These are phyloP conservation scores for Cystobasidium onofrii DNA, from an alignment of 768 basidiomycete species.

Conservation along the genomic window DNA sequence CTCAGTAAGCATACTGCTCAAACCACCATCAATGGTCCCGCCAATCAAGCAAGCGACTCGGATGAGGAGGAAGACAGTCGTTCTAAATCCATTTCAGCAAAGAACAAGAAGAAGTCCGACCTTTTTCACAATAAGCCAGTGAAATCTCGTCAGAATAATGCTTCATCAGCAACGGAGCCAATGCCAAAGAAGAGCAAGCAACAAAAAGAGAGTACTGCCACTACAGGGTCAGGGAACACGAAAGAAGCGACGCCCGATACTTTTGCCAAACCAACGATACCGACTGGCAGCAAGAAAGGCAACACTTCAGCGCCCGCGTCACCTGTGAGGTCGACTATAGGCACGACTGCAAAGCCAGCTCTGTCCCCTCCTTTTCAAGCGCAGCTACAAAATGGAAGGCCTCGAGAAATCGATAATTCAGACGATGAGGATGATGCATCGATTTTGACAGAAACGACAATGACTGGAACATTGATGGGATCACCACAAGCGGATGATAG, in stretches of 20 bases:
- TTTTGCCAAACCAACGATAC: not conserved
- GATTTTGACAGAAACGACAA: conserved; percentile 2
- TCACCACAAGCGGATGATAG: not conserved
- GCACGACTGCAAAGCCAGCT: not conserved
- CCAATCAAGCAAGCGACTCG: not conserved
- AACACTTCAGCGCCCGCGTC: not conserved
- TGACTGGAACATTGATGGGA: not conserved
- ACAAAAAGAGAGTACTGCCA: not conserved
- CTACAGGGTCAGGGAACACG: not conserved
- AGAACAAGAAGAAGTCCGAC: not conserved
- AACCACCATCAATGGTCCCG: too few relatives aligned
- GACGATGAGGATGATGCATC: conserved; percentile 6
- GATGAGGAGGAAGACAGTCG: conserved; percentile 27
- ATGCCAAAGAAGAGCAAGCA: not conserved
- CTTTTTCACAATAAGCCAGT: conserved; percentile 5
- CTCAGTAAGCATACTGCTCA: not conserved
- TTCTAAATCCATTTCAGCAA: not conserved
- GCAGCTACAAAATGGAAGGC: not conserved
- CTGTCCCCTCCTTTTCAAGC: too few relatives aligned
- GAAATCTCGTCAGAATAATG: not conserved
- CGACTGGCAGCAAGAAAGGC: not conserved
- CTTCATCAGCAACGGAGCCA: not conserved
- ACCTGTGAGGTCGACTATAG: not conserved
- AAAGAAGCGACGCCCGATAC: not conserved
- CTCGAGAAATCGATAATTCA: not conserved